Evolutionary conservation across 2,329 filamentous ascomycete species (phyloP).

Genomic region (Alternaria sp.): DNA sequence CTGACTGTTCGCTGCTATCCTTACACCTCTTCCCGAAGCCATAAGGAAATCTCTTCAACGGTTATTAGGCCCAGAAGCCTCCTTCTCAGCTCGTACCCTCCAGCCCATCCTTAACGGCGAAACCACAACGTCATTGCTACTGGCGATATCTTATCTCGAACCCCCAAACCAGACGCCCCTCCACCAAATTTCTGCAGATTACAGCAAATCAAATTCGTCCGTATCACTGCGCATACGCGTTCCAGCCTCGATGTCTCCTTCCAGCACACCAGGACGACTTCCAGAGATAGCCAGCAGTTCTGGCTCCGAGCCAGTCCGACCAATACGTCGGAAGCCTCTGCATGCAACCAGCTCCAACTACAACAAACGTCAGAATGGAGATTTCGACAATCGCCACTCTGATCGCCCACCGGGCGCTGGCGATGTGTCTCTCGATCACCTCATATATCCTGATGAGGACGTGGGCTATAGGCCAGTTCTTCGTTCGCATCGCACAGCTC

Average conservation of each 20-base stretch:
- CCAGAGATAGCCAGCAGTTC: neutral
- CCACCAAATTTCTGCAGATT: neutral
- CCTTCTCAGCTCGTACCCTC: neutral
- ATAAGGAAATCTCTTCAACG: neutral
- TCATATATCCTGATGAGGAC: neutral
- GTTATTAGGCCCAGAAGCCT: neutral
- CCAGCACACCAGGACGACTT: neutral
- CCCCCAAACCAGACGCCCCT: neutral
- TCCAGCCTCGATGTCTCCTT: neutral
- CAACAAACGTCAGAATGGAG: neutral
- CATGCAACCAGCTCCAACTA: neutral
- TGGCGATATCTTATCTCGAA: neutral
- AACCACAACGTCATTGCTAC: neutral
- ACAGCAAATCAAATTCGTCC: neutral
- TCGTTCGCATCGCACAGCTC: neutral
- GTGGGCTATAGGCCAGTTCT: neutral
- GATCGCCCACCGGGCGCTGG: neutral
- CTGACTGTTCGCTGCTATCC: neutral
- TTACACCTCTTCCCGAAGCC: neutral
- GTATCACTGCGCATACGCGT: neutral
- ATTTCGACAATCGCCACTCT: neutral
- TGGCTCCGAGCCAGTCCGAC: neutral
- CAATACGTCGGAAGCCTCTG: neutral
- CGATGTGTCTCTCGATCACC: neutral
- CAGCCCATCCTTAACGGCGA: neutral